These are phyloP conservation scores for Scutellaria baicalensis DNA, from an alignment of 257 asterid species.

Conservation along the genomic window DNA sequence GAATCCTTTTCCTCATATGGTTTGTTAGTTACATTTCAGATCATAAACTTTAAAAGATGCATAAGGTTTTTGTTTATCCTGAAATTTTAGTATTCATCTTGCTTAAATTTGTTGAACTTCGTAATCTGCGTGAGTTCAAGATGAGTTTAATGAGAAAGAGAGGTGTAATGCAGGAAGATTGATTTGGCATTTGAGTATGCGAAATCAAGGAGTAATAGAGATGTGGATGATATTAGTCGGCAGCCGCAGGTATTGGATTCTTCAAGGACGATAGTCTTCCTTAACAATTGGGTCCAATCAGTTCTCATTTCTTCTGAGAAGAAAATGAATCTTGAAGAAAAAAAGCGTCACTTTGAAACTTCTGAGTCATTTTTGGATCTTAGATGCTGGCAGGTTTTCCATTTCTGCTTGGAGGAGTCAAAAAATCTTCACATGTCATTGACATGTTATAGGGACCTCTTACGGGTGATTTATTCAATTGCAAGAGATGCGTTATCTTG, in stretches of 20 bases:
- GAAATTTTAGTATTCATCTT: neutral
- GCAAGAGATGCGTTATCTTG: conserved; percentile 35
- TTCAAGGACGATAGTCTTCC: conserved; percentile 50
- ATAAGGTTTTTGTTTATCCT: neutral
- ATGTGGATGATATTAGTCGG: conserved; percentile 18
- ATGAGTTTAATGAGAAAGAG: conserved; percentile 17
- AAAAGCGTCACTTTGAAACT: conserved; percentile 21
- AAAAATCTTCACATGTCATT: conserved; percentile 37
- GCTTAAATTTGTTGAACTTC: neutral
- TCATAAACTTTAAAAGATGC: neutral
- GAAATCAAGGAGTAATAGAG: conserved; percentile 28
- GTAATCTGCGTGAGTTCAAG: neutral
- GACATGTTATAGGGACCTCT: conserved; percentile 53
- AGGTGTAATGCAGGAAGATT: conserved; percentile 60
- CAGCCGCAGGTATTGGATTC: conserved; percentile 43
- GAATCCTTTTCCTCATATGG: neutral
- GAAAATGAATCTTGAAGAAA: conserved; percentile 36
- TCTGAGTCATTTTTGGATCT: conserved; percentile 46
- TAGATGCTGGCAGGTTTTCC: conserved; percentile 71
- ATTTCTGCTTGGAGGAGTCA: conserved; percentile 76
- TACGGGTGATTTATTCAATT: conserved; percentile 53
- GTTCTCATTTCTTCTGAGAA: conserved; percentile 56
- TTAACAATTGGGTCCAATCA: conserved; percentile 68
- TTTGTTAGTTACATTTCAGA: neutral
- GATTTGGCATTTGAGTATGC: conserved; percentile 59